These are phyloP conservation scores for Botrytis cinerea DNA, from an alignment of 2,329 filamentous ascomycete species.

Conservation along the genomic window DNA sequence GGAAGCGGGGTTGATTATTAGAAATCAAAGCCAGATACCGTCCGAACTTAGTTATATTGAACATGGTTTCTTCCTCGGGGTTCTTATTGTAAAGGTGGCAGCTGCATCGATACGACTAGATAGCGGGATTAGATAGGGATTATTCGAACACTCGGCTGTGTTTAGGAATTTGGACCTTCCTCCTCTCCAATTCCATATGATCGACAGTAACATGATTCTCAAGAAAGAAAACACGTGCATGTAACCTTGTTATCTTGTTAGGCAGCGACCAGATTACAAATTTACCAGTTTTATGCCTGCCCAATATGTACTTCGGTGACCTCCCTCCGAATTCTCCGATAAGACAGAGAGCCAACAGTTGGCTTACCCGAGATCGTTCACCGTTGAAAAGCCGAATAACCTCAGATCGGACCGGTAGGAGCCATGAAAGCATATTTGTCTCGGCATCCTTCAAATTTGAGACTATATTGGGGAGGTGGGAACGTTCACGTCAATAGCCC, in stretches of 20 bases:
- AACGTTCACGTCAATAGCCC: background rate
- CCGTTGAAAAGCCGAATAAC: background rate
- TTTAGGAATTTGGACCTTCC: background rate
- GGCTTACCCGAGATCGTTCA: background rate
- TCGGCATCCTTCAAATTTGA: slow-evolving; percentile 7
- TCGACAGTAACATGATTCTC: background rate
- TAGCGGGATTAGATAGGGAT: background rate
- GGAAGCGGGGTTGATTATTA: background rate
- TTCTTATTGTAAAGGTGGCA: background rate
- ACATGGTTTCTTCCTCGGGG: background rate
- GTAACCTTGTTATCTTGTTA: background rate
- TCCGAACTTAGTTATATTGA: background rate
- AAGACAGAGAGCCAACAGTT: background rate
- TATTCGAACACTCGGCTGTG: background rate
- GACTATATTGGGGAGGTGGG: background rate
- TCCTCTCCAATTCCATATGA: background rate
- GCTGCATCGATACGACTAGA: background rate
- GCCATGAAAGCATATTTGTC: background rate
- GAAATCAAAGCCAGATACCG: background rate
- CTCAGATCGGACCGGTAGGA: background rate
- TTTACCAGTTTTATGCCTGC: background rate
- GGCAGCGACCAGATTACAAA: background rate
- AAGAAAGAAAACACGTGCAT: background rate
- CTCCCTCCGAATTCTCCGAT: background rate
- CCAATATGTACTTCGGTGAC: background rate